Conservation (phyloP, 1,139 yeast species). For the Yarrowia galli region DNA sequence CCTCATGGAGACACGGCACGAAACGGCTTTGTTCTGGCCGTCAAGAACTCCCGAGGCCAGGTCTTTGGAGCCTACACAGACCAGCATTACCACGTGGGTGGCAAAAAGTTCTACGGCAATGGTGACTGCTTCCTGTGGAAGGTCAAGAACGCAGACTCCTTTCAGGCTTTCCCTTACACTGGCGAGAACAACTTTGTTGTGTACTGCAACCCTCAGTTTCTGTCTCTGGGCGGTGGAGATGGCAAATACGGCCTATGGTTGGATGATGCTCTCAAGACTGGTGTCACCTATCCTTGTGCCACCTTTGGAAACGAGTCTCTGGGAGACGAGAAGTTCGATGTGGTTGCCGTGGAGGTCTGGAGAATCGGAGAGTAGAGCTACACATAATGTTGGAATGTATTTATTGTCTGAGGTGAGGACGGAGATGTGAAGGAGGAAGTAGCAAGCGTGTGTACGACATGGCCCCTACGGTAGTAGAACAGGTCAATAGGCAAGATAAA, state of each 20-base stretch:
- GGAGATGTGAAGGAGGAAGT: too few species aligned
- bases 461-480: too few species aligned
- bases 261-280: conserved; percentile 73
- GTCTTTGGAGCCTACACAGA: conserved; percentile 86
- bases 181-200: conserved; percentile 87
- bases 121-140: conserved; percentile 97
- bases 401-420: not conserved
- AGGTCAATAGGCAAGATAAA: too few species aligned
- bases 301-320: conserved; percentile 93
- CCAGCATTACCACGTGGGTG: conserved; percentile 70
- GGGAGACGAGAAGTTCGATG: conserved; percentile 69
- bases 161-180: conserved; percentile 87
- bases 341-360: conserved; percentile 88
- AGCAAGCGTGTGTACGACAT: too few species aligned
- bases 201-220: conserved; percentile 77
- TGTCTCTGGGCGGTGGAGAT: conserved; percentile 90
- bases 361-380: conserved; percentile 52
- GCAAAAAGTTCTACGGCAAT: conserved; percentile 80
- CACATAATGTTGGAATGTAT: conserved; percentile 23
- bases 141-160: conserved; percentile 45
- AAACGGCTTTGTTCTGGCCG: conserved; percentile 74
- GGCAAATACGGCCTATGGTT: conserved; percentile 95
- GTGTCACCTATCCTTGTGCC: conserved; percentile 77
- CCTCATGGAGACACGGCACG: conserved; percentile 51
- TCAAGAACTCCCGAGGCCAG: conserved; percentile 67